These are phyloP conservation scores for Antarctomyces pellizariae DNA, from an alignment of 495 filamentous ascomycete species.

Conservation along the genomic window DNA sequence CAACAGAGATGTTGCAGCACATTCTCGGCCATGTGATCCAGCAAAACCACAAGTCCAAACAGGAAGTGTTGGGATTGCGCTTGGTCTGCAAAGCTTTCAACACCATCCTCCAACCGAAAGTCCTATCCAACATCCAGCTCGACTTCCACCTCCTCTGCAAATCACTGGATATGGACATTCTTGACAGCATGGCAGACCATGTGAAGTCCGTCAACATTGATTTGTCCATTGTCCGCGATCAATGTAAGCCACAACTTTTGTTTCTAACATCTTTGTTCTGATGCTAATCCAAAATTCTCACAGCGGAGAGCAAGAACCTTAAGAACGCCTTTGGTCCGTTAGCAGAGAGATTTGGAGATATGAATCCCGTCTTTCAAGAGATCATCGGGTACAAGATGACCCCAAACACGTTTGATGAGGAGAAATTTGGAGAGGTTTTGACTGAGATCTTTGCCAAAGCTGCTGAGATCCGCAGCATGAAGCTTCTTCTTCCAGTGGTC, in stretches of 20 bases:
- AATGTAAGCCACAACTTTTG: conserved; percentile 7
- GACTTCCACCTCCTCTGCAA: conserved; percentile 9
- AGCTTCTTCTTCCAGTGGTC: conserved; percentile 11
- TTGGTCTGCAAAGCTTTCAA: conserved; percentile 11
- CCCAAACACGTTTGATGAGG: conserved; percentile 9
- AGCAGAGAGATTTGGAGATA: conserved; percentile 7
- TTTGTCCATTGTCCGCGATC: conserved; percentile 12
- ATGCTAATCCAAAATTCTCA: too few species aligned
- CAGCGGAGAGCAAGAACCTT: conserved; percentile 10
- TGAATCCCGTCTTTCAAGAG: conserved; percentile 6
- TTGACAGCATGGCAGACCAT: too few species aligned
- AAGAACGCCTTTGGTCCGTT: conserved; percentile 8
- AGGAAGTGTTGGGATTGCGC: conserved; percentile 3
- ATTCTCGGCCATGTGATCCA: too few species aligned
- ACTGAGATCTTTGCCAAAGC: conserved; percentile 7
- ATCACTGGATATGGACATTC: too few species aligned
- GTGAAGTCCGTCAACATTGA: conserved; percentile 11
- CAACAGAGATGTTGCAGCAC: conserved; percentile 6
- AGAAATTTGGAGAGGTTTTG: conserved; percentile 6
- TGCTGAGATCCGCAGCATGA: conserved; percentile 7
- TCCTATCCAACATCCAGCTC: conserved; percentile 10
- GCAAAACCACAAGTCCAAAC: too few species aligned
- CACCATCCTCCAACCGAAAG: conserved; percentile 5
- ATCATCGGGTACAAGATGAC: conserved; percentile 12
- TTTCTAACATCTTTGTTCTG: background rate